Evolutionary conservation across 208 protist species (phyloP), one percentile per base, ranked within the genome.

Genomic region (Angomonas ambiguus): DNA sequence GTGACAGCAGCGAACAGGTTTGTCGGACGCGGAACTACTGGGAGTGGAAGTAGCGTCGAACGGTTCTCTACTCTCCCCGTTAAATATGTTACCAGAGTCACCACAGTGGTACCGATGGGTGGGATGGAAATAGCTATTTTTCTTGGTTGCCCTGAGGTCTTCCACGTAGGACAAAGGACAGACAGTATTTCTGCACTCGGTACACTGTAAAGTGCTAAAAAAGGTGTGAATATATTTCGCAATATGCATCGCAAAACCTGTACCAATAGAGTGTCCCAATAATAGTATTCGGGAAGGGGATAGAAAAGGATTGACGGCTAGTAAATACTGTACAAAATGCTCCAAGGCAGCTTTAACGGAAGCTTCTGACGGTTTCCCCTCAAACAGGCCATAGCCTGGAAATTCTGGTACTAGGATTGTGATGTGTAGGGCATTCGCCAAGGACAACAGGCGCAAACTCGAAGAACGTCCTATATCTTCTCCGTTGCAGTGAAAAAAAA

Each of bases 401-500:
- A 79, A 79, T 65, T 83, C 77, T 2, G 77, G 77, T 24, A 74
- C 69, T 8, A 83, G 16, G 20, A 83, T 51, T 2, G 77, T 83
- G 49, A 79, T 69, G 73, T 83, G 77, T 51, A 83, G 57, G 27
- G 73, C 77, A 61, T 83, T 83, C 25, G 72, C 77, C 25, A 82
- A 41, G 2, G 71, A 71, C 55, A 69, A 24, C 5, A 82, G 65
- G 10, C 76, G 76, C 61, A 65, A 25, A 53, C 62, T 72, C n/a
- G 64, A 70, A 28, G 60, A 65, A 20, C 60, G 41, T 11, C 76
- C 76, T 65, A 83, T 79, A 67, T 83, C 72, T 64, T 83, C 77
- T 28, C 77, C 77, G 66, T 79, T 83, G 67, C 72, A 83, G 51
- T 83, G 72, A 58, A 79, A 83, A 63, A 78, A 76, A 38, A 83